Base-by-base conservation (phyloP, 345 rosid species). In the Arabidopsis arenosa region DNA sequence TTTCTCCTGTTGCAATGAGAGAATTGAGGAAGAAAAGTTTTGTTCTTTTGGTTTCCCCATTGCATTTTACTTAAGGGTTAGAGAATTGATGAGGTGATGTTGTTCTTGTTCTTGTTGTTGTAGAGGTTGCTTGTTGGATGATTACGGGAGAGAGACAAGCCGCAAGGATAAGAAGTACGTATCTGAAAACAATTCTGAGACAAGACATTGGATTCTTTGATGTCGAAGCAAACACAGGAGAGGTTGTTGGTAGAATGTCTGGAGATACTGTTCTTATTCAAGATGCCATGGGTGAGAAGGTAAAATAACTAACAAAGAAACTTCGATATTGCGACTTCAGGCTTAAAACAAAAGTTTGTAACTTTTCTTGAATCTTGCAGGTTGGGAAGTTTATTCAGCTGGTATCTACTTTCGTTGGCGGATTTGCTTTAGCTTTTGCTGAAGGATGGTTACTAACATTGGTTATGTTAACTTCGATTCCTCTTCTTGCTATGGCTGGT, bases 281-380 rank as follows among this genome's bases (percentile, higher is more conserved):
- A 83, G 93, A 91, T 36, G 97, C 97, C 21, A 88, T 91, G 93
- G 97, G 97, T 0, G 97, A 91, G 80, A 91, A 89, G 89, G 97
- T 91, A 81, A 21, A 1, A 32, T 28, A 30, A 11, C 3, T 3
- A 62, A 2, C 14, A 33, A 3, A 41, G 7, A 17, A 73, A 32
- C 6, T 52, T 47, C 0, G 5, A 7, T 35, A 3, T 47, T 6
- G 11, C 5, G 37, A 3, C 48, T 43, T 36, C 9, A 4, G n/a
- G 18, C 6, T n/a, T n/a, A n/a, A n/a, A n/a, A n/a, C n/a, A n/a
- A n/a, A 23, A n/a, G 15, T 58, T 1, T 41, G 6, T 11, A 15
- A 15, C 4, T 39, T 9, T 45, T 30, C 26, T 53, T 75, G 26
- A 41, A 51, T 32, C 39, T 11, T 61, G 68, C 78, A 91, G 97